A percentile compares a stretch with the other conserved stretches of the same genome.
Evolutionary conservation across 768 basidiomycete species (phyloP).

Genomic region (Trametes villosa): DNA sequence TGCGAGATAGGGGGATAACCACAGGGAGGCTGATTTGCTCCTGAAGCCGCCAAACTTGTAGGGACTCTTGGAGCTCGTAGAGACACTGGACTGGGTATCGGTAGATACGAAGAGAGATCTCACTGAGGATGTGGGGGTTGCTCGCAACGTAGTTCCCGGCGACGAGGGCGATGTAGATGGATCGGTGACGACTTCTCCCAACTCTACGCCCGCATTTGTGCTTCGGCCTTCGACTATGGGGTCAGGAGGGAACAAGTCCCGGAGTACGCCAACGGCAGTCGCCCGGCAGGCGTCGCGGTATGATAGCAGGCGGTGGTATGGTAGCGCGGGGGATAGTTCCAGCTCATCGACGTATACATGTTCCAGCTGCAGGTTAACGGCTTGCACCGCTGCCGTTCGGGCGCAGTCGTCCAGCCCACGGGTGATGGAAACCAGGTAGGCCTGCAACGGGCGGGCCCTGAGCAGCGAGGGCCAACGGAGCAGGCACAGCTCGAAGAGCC

Average conservation of each 20-base stretch:
- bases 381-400: background rate
- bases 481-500: background rate
- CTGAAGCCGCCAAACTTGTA: no score
- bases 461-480: background rate
- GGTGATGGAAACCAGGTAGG: constrained; percentile 1
- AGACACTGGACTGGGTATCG: no score
- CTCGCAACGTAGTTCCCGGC: no score
- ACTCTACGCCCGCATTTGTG: no score
- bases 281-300: background rate
- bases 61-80: no score
- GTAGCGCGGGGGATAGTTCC: background rate
- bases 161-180: no score
- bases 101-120: no score
- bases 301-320: constrained; percentile 11
- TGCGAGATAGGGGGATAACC: no score
- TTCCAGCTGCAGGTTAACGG: background rate
- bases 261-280: background rate
- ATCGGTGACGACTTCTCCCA: no score
- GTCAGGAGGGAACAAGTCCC: background rate
- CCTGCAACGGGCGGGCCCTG: background rate
- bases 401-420: background rate
- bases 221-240: no score
- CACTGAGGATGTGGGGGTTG: no score
- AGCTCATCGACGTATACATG: background rate
- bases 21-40: no score